A percentile compares a stretch with the other conserved stretches of the same genome.
These are phyloP conservation scores for Naematelia aurantialba DNA, from an alignment of 768 basidiomycete genomes.

Conservation along the genomic window DNA sequence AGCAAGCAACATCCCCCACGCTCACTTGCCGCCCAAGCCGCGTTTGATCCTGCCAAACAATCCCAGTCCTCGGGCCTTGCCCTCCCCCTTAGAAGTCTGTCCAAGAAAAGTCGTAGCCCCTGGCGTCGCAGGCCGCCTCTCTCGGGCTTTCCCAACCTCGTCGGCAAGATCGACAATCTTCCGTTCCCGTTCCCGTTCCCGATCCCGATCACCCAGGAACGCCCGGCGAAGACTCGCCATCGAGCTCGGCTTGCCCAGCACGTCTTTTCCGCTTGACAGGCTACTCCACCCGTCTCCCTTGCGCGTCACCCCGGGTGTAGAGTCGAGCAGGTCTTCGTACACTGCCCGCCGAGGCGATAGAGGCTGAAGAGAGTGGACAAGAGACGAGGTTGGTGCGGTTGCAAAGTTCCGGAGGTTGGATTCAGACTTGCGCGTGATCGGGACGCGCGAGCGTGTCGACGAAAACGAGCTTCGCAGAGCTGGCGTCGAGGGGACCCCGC, in stretches of 20 bases:
- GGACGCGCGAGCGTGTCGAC: constrained; percentile 12
- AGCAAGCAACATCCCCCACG: neutral
- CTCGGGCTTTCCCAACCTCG: constrained; percentile 6
- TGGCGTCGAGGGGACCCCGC: constrained; percentile 39
- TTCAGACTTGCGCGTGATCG: constrained; percentile 31
- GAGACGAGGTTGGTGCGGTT: constrained; percentile 27
- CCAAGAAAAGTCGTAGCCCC: constrained; percentile 14
- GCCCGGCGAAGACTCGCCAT: constrained; percentile 37
- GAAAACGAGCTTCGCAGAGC: constrained; percentile 25
- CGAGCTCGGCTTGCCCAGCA: constrained; percentile 21
- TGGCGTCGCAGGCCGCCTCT: constrained; percentile 19
- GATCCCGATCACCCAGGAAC: constrained; percentile 19
- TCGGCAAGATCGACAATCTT: constrained; percentile 19
- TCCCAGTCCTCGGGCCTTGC: constrained; percentile 21
- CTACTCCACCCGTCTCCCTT: constrained; percentile 39
- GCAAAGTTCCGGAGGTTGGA: constrained; percentile 37
- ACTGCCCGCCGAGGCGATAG: constrained; percentile 21
- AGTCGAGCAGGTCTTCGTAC: constrained; percentile 32
- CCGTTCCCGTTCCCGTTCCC: neutral
- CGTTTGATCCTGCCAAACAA: constrained; percentile 1
- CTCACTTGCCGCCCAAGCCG: neutral
- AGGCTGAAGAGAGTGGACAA: neutral
- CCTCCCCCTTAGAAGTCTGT: neutral
- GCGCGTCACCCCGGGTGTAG: constrained; percentile 35
- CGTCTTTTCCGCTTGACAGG: constrained; percentile 12